phyloP scores from a whole-genome alignment of 345 rosid species.

The Cochlearia excelsa region DNA sequence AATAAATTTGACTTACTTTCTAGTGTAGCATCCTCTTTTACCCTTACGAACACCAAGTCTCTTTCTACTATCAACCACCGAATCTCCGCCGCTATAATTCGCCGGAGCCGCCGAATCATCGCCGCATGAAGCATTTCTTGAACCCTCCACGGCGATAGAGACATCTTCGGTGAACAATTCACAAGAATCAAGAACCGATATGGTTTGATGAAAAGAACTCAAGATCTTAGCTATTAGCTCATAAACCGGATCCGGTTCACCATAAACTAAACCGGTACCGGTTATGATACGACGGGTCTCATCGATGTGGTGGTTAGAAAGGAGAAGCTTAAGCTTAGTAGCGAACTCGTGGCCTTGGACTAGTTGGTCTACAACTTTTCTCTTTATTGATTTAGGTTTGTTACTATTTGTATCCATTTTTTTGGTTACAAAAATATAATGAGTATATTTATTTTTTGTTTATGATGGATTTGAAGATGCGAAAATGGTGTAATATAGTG shows the following conservation, averaged over 20 bases:
- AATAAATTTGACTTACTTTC: slow-evolving; percentile 51
- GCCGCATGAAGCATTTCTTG: slow-evolving; percentile 37
- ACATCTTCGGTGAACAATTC: slow-evolving; percentile 12
- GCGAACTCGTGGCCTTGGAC: slow-evolving; percentile 47
- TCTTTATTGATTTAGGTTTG: slow-evolving; percentile 26
- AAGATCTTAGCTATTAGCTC: slow-evolving; percentile 52
- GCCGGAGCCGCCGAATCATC: slow-evolving; percentile 36
- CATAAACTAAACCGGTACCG: neutral
- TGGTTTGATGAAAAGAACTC: slow-evolving; percentile 47
- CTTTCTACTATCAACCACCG: slow-evolving; percentile 55
- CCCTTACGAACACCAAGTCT: slow-evolving; percentile 37
- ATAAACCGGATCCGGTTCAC: slow-evolving; percentile 16
- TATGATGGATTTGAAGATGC: slow-evolving; percentile 5
- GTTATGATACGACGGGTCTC: neutral
- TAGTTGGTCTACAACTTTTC: slow-evolving; percentile 42
- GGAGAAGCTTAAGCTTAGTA: slow-evolving; percentile 45
- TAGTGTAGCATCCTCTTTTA: slow-evolving; percentile 71
- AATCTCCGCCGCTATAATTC: slow-evolving; percentile 46
- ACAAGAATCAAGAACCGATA: slow-evolving; percentile 39
- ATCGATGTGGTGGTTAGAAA: slow-evolving; percentile 19
- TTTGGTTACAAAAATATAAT: slow-evolving; percentile 1
- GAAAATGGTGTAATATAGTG: slow-evolving; percentile 19
- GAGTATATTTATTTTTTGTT: neutral
- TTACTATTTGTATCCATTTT: slow-evolving; percentile 29
- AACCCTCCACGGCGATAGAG: slow-evolving; percentile 28